Base-by-base conservation (phyloP, 2,329 filamentous ascomycete genomes). In the Pseudocercospora ulei region DNA sequence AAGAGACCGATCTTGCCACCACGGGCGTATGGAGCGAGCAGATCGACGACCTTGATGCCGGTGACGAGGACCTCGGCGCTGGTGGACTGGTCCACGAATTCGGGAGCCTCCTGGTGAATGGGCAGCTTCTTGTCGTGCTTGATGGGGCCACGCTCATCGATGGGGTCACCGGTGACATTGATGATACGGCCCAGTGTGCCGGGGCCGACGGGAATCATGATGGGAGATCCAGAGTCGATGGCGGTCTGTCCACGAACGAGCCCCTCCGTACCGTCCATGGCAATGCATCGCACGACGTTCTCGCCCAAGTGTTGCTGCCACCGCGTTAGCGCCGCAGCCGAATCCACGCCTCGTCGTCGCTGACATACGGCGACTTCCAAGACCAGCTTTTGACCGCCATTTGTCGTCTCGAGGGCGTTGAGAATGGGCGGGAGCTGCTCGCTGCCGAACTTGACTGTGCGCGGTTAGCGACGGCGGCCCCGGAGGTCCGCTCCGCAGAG, bases 1-100 rank as follows among this genome's bases (percentile, higher is more conserved):
- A 98, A 98, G 59, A 98, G 86, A 84, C 90, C 90, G 78, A 98
- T 98, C 82, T 98, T 98, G 80, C 90, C 90, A 85, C 90, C 90
- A 92, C 90, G 90, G 67, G 90, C 90, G 71, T 98, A 98, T 62
- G 90, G 90, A 61, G 90, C 90, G 63, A 98, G 80, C 56, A 98
- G 78, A 69, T 98, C 90, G 72, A 98, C 90, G 68, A 98, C 90
- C 82, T 98, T 98, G 79, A 98, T 98, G 80, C 90, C 90, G 57
- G 90, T 98, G 61, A 92, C 83, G 58, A 98, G 79, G 69, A 98
- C 80, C 74, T 98, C 90, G 59, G 90, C 90, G 60, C 78, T 75
- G 59, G 90, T 98, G 54, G 90, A 92, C 76, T 98, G 90, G 63
- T 98, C 90, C 56, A 75, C 75, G 76, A 96, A 98, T 65, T 71